Conservation (phyloP, 2,329 filamentous ascomycete species). For the Rachicladosporium sp. region DNA sequence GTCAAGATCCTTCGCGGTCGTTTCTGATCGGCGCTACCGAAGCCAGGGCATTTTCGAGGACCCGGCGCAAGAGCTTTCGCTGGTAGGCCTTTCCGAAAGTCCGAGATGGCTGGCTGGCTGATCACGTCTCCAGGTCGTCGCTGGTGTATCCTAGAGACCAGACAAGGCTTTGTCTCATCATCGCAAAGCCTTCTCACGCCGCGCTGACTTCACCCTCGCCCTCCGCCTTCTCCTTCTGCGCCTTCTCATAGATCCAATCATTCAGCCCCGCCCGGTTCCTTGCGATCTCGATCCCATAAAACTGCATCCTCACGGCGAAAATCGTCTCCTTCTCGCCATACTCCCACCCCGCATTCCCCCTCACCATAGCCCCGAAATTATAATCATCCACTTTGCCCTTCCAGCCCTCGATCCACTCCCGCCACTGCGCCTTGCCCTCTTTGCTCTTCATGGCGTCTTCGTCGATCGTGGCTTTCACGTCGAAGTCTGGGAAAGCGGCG, state of each 20-base stretch:
- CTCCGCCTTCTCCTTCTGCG: slow-evolving; percentile 33
- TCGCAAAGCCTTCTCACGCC: too few relatives aligned
- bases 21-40: too few relatives aligned
- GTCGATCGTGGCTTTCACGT: slow-evolving; percentile 65
- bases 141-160: too few relatives aligned
- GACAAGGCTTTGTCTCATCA: too few relatives aligned
- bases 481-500: slow-evolving; percentile 82
- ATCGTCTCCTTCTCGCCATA: slow-evolving; percentile 86
- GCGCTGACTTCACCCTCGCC: too few relatives aligned
- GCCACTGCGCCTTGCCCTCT: slow-evolving; percentile 83
- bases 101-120: too few relatives aligned
- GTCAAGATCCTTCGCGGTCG: too few relatives aligned
- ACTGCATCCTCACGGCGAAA: slow-evolving; percentile 70
- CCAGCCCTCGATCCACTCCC: slow-evolving; percentile 85
- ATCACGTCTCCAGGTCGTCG: too few relatives aligned
- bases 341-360: slow-evolving; percentile 63
- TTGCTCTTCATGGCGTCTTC: slow-evolving; percentile 99
- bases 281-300: slow-evolving; percentile 66
- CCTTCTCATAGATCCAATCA: slow-evolving; percentile 90
- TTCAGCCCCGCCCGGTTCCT: slow-evolving; percentile 77
- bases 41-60: too few relatives aligned
- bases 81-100: slow-evolving; percentile 17
- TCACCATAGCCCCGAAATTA: slow-evolving; percentile 94
- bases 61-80: not conserved
- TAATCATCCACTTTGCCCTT: slow-evolving; percentile 94